Evolutionary conservation across 2,329 filamentous ascomycete genomes (phyloP).

Genomic region (Aspergillus sp.): DNA sequence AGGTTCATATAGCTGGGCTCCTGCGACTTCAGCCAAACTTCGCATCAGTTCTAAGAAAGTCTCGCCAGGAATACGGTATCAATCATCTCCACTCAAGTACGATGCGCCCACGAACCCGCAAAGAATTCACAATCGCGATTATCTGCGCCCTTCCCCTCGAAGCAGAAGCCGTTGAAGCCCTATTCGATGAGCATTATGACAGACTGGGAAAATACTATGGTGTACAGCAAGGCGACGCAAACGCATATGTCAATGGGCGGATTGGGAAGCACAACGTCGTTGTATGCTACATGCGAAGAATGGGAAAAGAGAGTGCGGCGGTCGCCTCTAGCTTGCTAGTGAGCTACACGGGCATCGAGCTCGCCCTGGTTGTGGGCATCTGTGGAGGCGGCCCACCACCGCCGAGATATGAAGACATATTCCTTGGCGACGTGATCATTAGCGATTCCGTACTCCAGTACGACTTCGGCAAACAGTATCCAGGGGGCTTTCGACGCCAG

Average conservation of each 20-base stretch:
- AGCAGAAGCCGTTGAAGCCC: constrained; percentile 5
- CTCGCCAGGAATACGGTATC: too few species aligned
- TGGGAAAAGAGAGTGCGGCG: constrained; percentile 1
- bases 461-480: constrained; percentile 11
- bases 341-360: not conserved
- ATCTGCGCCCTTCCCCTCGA: constrained; percentile 7
- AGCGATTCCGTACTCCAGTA: constrained; percentile 5
- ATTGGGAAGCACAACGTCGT: constrained; percentile 4
- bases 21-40: too few species aligned
- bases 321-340: not conserved
- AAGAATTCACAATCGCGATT: constrained; percentile 1
- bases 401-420: not conserved
- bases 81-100: not conserved
- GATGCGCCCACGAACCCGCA: not conserved
- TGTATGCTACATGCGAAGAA: constrained; percentile 5
- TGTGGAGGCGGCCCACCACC: constrained; percentile 1
- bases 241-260: constrained; percentile 2
- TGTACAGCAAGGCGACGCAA: not conserved
- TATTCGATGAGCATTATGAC: constrained; percentile 5
- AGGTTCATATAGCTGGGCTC: too few species aligned
- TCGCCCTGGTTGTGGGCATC: constrained; percentile 1
- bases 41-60: too few species aligned
- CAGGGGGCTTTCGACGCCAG: constrained; percentile 4
- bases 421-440: constrained; percentile 6
- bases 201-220: not conserved